phyloP scores from a whole-genome alignment of 306 rosid species.

The Potentilla sterilis region DNA sequence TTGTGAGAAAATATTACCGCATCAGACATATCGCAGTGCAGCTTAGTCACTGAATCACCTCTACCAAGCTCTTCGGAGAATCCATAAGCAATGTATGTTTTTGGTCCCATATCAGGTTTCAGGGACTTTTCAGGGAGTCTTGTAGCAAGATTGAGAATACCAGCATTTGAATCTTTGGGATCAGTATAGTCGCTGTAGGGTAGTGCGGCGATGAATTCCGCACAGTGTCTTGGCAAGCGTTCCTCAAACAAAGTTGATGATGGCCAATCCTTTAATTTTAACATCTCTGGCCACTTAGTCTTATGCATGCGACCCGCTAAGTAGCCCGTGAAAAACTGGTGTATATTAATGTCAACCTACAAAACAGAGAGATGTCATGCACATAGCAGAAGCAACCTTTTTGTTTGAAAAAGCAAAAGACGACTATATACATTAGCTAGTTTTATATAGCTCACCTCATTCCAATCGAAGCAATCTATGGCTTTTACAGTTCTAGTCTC shows the following conservation, averaged over 20 bases:
- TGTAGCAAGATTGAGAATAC: constrained; percentile 39
- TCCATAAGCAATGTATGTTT: constrained; percentile 46
- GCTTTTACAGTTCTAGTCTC: constrained; percentile 40
- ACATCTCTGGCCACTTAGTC: constrained; percentile 43
- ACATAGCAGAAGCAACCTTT: neutral
- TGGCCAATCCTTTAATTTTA: constrained; percentile 52
- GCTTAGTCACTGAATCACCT: constrained; percentile 48
- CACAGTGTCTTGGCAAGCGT: constrained; percentile 45
- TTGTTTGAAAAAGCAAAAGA: neutral
- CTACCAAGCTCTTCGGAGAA: constrained; percentile 39
- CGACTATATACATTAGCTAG: neutral
- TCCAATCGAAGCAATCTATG: constrained; percentile 48
- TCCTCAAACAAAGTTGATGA: constrained; percentile 42
- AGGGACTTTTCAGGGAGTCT: constrained; percentile 36
- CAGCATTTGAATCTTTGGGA: constrained; percentile 38
- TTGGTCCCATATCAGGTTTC: constrained; percentile 48
- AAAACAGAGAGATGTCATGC: constrained; percentile 12
- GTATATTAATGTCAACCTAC: constrained; percentile 45
- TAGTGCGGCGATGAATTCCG: constrained; percentile 42
- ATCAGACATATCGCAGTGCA: constrained; percentile 49
- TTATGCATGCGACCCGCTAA: constrained; percentile 36
- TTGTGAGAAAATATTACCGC: constrained; percentile 32
- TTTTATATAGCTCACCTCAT: constrained; percentile 33
- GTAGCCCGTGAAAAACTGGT: constrained; percentile 42
- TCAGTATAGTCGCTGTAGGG: constrained; percentile 43